A percentile compares a stretch with the other conserved stretches of the same genome.
phyloP scores from a whole-genome alignment of 305 asterid genomes.

The Fraxinus sp. region DNA sequence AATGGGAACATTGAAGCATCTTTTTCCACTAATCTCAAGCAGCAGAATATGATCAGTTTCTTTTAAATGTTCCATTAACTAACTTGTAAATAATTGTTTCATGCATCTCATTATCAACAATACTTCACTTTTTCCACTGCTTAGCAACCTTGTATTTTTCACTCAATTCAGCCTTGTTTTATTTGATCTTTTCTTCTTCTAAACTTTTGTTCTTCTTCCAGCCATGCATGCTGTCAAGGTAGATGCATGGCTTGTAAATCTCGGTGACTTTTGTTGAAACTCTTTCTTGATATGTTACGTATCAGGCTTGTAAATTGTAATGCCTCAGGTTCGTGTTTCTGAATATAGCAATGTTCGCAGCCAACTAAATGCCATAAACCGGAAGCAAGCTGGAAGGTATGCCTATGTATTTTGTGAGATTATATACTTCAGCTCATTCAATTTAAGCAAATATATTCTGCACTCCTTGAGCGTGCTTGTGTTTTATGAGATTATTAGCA shows the following conservation, averaged over 20 bases:
- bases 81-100: neutral
- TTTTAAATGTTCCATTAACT: neutral
- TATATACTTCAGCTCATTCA: neutral
- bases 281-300: slow-evolving; percentile 16
- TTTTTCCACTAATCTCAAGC: neutral
- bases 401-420: slow-evolving; percentile 6
- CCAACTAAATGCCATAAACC: slow-evolving; percentile 86
- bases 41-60: neutral
- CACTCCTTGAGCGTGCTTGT: neutral
- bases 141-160: neutral
- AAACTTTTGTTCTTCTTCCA: neutral
- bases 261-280: neutral
- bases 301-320: slow-evolving; percentile 27
- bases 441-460: neutral
- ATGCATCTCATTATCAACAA: neutral
- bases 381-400: slow-evolving; percentile 95
- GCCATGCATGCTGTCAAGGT: neutral
- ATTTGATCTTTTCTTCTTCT: neutral
- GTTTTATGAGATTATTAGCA: slow-evolving; percentile 10
- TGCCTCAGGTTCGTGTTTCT: slow-evolving; percentile 80
- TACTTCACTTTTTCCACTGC: neutral
- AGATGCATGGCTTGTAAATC: neutral
- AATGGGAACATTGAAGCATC: neutral
- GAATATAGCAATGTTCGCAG: slow-evolving; percentile 91
- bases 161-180: neutral